These are phyloP conservation scores for Carallia pectinifolia DNA, from an alignment of 345 rosid species.

Conservation along the genomic window DNA sequence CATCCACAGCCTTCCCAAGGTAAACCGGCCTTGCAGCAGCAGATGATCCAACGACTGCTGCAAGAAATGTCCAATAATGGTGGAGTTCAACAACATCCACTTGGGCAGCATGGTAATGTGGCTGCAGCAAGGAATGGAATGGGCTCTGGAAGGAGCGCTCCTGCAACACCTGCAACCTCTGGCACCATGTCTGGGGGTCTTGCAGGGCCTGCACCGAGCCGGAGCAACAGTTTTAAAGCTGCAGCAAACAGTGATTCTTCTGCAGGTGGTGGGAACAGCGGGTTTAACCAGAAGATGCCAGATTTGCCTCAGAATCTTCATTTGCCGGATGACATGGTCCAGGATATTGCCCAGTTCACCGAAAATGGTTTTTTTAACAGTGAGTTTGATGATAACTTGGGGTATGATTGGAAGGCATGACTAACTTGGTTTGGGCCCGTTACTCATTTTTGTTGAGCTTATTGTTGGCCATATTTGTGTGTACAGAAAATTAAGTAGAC, in stretches of 20 bases:
- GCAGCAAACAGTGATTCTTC: conserved; percentile 58
- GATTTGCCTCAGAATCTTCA: conserved; percentile 54
- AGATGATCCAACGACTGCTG: conserved; percentile 76
- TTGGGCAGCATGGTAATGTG: conserved; percentile 40
- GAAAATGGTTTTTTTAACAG: conserved; percentile 63
- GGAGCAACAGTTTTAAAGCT: conserved; percentile 63
- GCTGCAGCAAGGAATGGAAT: conserved; percentile 34
- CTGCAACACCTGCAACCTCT: conserved; percentile 36
- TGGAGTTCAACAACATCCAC: conserved; percentile 47
- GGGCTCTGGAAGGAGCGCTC: conserved; percentile 39
- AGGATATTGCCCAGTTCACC: conserved; percentile 60
- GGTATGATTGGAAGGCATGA: conserved; percentile 67
- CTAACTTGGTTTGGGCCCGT: conserved; percentile 28
- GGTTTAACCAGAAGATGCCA: conserved; percentile 44
- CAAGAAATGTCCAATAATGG: conserved; percentile 64
- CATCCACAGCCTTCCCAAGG: conserved; percentile 50
- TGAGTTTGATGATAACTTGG: conserved; percentile 64
- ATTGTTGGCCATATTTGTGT: conserved; percentile 24
- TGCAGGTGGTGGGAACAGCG: conserved; percentile 44
- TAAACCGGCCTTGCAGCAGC: conserved; percentile 68
- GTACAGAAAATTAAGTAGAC: conserved; percentile 49
- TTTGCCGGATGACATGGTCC: conserved; percentile 54
- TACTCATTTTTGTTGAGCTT: conserved; percentile 16
- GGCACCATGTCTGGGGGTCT: conserved; percentile 41
- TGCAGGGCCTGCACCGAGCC: conserved; percentile 45